Evolutionary conservation across 176 grass and related monocot species (phyloP), one percentile per base, ranked within the genome.

Genomic region (Eragrostis curvula): DNA sequence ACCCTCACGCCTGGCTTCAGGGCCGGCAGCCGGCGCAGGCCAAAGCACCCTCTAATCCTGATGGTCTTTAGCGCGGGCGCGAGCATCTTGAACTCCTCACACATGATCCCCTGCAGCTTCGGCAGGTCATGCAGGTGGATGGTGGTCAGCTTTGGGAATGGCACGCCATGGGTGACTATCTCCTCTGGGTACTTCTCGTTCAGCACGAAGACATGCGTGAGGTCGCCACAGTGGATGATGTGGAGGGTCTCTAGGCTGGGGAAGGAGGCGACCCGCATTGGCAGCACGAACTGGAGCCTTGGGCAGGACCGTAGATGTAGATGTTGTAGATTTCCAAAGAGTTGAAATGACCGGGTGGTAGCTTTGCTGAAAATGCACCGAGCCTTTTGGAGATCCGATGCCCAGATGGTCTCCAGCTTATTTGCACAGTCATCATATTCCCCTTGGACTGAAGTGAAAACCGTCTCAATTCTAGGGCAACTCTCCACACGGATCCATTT

Each of bases 221-320:
- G 79, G 30, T 77, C 23, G 1, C 23, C 72, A 13, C 85, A 87
- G 12, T 77, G 45, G 53, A 87, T 70, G 79, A 87, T 71, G 55
- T 82, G 79, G 43, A 87, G 11, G 0, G 79, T 77, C 52, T 63
- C 1, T 32, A 87, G 39, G 44, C 12, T 64, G 0, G 8, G 43
- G 52, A 82, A 87, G 30, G 29, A 44, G 8, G 0, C 0, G 1
- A 3, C 5, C 5, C 14, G 21, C 60, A 68, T 3, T 0, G 61
- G 61, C 0, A 81, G 2, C 14, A 57, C 41, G 7, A 74, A 74
- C 40, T 60, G 40, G 40, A 86, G 70, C 0, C 85, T 59, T 12
- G 85, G 70, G 14, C 78, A 81, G 6, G 69, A 80, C 0, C 48
- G 18, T 12, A 79, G 24, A 12, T 73, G 75, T 0, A 86, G 6